Evolutionary conservation across 2,329 filamentous ascomycete species (phyloP), one percentile per base, ranked within the genome.

Genomic region (Capronia epimyces): DNA sequence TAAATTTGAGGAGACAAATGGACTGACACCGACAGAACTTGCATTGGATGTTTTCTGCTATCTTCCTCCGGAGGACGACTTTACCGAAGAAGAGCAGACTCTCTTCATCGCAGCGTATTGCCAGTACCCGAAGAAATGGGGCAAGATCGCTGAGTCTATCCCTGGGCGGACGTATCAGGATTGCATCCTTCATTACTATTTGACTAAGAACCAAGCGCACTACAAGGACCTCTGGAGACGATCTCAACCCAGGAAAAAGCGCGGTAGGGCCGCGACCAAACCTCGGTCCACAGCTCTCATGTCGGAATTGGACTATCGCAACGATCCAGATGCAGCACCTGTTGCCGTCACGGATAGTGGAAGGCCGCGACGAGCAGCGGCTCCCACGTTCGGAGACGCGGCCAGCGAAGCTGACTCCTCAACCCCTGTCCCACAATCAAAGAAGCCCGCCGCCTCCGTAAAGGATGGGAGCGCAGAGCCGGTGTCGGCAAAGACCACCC

Each of bases 131-230:
- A 76, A 76, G 65, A 73, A 71, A 64, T 76, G 73, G 71, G 72
- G 74, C 18, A 74, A 73, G 56, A 76, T 76, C 53, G 74, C 74
- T 2, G 70, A 74, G 44, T 64, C 66, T 20, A 57, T 76, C 21
- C 70, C 72, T 29, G 70, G 69, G 10, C 69, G 74, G 18, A 67
- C 68, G 31, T 76, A 71, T 62, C 67, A 72, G 56, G 68, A 75
- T 48, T 76, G 74, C 53, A 75, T 76, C 43, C 61, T 70, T 46
- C 74, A 76, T 57, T 76, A 76, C 55, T 76, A 76, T 56, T 62
- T 73, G 48, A 76, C 73, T 3, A 76, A 76, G 57, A 67, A 70
- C 50, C 69, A 73, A 40, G 71, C 71, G 46, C 73, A 73, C 43
- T 76, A 76, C 62, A 76, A 75, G 58, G 72, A 72, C 12, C 71